A percentile compares a stretch with the other conserved stretches of the same genome.
Evolutionary conservation across 768 basidiomycete genomes (phyloP).

Genomic region (Sistotremastrum niveocremeum): DNA sequence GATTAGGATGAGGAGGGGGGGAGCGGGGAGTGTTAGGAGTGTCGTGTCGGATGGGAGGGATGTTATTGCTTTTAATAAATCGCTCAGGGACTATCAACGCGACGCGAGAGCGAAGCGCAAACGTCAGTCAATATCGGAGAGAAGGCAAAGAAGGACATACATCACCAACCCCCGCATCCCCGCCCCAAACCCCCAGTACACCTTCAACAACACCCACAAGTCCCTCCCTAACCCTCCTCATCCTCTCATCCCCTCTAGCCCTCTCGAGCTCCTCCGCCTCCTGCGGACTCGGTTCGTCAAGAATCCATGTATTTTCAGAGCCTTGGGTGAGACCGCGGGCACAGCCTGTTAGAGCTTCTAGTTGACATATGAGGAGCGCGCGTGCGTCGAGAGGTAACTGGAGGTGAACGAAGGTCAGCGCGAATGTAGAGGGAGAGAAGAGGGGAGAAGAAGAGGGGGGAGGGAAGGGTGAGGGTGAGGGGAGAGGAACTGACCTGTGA

Average conservation of each 20-base stretch:
- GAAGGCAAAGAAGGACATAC: too few relatives aligned
- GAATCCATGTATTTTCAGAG: conserved; percentile 49
- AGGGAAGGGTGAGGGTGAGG: neutral
- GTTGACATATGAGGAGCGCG: conserved; percentile 47
- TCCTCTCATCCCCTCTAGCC: conserved; percentile 51
- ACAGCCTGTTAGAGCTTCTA: conserved; percentile 73
- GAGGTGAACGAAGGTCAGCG: neutral
- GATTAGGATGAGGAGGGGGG: conserved; percentile 68
- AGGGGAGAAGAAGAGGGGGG: too few relatives aligned
- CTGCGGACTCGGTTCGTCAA: conserved; percentile 41
- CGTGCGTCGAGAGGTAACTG: conserved; percentile 69
- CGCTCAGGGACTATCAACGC: conserved; percentile 50
- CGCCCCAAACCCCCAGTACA: conserved; percentile 63
- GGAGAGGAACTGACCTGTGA: conserved; percentile 28
- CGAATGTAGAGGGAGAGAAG: too few relatives aligned
- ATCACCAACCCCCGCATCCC: conserved; percentile 61
- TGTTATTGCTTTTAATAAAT: conserved; percentile 77
- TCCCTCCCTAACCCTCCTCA: conserved; percentile 48
- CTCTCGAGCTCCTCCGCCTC: conserved; percentile 35
- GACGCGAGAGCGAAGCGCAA: too few relatives aligned
- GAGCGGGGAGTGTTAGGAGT: conserved; percentile 66
- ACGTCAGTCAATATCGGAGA: too few relatives aligned
- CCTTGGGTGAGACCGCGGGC: conserved; percentile 77
- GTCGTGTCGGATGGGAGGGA: conserved; percentile 66
- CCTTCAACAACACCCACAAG: conserved; percentile 47